Evolutionary conservation across 2,329 filamentous ascomycete species (phyloP).

Genomic region (Colletotrichum nymphaeae): DNA sequence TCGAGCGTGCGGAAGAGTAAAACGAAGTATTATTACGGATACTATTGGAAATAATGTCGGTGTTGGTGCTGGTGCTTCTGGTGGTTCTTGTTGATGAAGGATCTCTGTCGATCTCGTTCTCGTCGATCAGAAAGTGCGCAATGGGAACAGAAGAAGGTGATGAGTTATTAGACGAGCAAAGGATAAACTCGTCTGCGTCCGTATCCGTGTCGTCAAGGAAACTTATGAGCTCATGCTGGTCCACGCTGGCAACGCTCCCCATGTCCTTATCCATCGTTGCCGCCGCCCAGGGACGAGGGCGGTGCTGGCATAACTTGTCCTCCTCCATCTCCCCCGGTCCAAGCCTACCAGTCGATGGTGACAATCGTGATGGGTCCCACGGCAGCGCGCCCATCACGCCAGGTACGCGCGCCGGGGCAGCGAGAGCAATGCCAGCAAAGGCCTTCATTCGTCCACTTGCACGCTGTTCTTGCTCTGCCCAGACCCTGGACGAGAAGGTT

Average conservation of each 20-base stretch:
- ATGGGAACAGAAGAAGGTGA: neutral
- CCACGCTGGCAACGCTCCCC: neutral
- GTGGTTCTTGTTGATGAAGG: neutral
- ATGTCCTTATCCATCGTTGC: constrained; percentile 10
- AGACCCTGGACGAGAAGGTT: neutral
- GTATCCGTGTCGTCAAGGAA: constrained; percentile 34
- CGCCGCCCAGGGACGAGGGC: constrained; percentile 23
- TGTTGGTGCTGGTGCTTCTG: neutral
- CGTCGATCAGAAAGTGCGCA: neutral
- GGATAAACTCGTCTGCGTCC: constrained; percentile 1
- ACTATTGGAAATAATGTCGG: neutral
- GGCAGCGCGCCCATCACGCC: constrained; percentile 17
- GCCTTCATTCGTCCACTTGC: neutral
- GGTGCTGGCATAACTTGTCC: constrained; percentile 8
- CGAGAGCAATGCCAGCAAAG: neutral
- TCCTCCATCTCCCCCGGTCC: constrained; percentile 19
- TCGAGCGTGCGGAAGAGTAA: constrained; percentile 22
- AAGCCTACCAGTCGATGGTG: constrained; percentile 17
- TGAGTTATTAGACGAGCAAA: neutral
- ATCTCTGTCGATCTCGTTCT: neutral
- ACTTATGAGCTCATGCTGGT: constrained; percentile 35
- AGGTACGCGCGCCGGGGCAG: constrained; percentile 4
- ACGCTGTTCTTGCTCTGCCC: neutral
- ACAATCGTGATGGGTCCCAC: constrained; percentile 19
- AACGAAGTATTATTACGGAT: neutral